phyloP scores from a whole-genome alignment of 495 filamentous ascomycete genomes.

The Penicillium paxilli region DNA sequence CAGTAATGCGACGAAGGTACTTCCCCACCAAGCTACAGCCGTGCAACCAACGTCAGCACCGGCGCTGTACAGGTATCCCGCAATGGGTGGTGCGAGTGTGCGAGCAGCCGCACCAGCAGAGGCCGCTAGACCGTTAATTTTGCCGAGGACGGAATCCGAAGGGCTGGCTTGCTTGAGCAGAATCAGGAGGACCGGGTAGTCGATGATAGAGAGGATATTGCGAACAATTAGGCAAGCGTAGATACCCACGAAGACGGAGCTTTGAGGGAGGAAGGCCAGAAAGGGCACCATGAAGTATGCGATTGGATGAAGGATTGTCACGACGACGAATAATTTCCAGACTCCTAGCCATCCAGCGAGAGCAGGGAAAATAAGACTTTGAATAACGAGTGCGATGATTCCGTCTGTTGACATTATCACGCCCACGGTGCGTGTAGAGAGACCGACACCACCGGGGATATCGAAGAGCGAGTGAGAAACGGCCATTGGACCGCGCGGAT shows the following conservation, averaged over 20 bases:
- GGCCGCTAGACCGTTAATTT: conserved; percentile 79
- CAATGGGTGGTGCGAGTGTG: conserved; percentile 73
- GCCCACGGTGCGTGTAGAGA: conserved; percentile 71
- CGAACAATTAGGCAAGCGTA: conserved; percentile 70
- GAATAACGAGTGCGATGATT: conserved; percentile 74
- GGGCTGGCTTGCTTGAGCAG: conserved; percentile 83
- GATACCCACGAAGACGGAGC: conserved; percentile 63
- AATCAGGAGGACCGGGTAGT: conserved; percentile 77
- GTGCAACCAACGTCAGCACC: conserved; percentile 68
- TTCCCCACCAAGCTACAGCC: conserved; percentile 77
- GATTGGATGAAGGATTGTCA: conserved; percentile 74
- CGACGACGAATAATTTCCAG: conserved; percentile 68
- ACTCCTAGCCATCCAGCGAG: conserved; percentile 71
- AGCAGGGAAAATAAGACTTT: conserved; percentile 72
- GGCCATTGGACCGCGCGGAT: conserved; percentile 24
- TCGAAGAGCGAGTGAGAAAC: conserved; percentile 44
- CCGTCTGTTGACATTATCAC: conserved; percentile 80
- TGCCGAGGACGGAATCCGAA: conserved; percentile 63
- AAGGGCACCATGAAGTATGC: conserved; percentile 74
- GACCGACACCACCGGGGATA: conserved; percentile 72
- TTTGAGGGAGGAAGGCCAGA: conserved; percentile 60
- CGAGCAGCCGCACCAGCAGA: conserved; percentile 76
- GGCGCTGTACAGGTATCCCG: conserved; percentile 71
- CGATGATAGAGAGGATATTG: conserved; percentile 73
- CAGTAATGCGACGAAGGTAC: conserved; percentile 64